A percentile compares a stretch with the other conserved stretches of the same genome.
phyloP scores from a whole-genome alignment of 1,284 basidiomycete genomes.

The Ceratobasidium papillatum region DNA sequence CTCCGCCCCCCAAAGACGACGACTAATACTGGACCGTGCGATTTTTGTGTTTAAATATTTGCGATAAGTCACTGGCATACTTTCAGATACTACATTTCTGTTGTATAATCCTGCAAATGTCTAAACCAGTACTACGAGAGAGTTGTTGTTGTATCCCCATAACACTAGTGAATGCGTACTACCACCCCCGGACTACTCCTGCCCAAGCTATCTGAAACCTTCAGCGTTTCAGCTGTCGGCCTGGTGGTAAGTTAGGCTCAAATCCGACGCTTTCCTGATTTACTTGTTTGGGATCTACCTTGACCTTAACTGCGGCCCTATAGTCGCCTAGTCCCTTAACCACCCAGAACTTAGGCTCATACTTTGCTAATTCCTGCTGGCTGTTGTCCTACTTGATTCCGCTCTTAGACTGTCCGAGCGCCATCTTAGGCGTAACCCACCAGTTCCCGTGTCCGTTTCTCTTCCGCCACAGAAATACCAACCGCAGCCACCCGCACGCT shows the following conservation, averaged over 20 bases:
- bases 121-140: neutral
- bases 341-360: neutral
- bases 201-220: neutral
- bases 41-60: neutral
- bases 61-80: neutral
- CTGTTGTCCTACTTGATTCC: neutral
- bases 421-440: neutral
- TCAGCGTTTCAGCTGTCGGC: neutral
- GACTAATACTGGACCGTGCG: constrained; percentile 55
- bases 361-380: neutral
- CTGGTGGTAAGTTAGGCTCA: constrained; percentile 4
- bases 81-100: neutral
- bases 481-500: neutral
- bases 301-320: neutral
- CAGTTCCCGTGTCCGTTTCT: neutral
- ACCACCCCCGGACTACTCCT: neutral
- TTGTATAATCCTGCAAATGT: neutral
- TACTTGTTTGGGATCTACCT: constrained; percentile 22
- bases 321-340: neutral
- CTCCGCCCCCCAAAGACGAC: constrained; percentile 92
- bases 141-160: neutral
- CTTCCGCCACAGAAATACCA: neutral
- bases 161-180: neutral
- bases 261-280: constrained; percentile 13
- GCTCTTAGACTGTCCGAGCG: neutral